A percentile compares a stretch with the other conserved stretches of the same genome.
phyloP scores from a whole-genome alignment of 2,329 filamentous ascomycete species.

The Colletotrichum endophyticum region DNA sequence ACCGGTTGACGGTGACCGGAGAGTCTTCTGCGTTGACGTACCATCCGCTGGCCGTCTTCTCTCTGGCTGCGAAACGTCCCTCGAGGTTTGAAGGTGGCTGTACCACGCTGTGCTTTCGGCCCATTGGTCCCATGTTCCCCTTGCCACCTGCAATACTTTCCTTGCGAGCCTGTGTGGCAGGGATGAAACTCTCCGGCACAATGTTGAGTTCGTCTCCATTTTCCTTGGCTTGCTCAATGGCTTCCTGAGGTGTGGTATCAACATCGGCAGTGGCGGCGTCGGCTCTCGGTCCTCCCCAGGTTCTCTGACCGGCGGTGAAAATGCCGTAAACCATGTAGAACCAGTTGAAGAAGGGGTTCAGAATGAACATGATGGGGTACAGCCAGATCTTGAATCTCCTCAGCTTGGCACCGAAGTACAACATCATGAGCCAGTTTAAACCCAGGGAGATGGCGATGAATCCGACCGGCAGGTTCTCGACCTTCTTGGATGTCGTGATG shows the following conservation, averaged over 20 bases:
- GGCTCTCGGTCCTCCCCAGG: conserved; percentile 92
- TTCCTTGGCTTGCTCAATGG: conserved; percentile 80
- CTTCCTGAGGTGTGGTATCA: conserved; percentile 78
- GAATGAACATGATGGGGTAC: conserved; percentile 92
- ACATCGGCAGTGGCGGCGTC: conserved; percentile 84
- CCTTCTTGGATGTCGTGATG: conserved; percentile 79
- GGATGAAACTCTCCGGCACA: conserved; percentile 82
- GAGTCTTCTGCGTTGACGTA: conserved; percentile 73
- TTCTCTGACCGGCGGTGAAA: conserved; percentile 91
- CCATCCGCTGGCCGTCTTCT: conserved; percentile 70
- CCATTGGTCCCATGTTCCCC: conserved; percentile 38
- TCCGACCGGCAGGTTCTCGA: conserved; percentile 83
- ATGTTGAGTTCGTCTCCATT: conserved; percentile 89
- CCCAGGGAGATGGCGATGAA: conserved; percentile 94
- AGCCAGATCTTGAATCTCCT: conserved; percentile 92
- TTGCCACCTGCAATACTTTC: conserved; percentile 33
- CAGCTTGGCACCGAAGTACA: conserved; percentile 90
- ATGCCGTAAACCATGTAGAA: conserved; percentile 97
- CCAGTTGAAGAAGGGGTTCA: conserved; percentile 99
- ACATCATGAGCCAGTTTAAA: conserved; percentile 93
- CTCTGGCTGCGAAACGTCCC: conserved; percentile 77
- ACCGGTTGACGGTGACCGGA: not conserved
- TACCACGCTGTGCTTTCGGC: conserved; percentile 61
- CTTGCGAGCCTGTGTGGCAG: conserved; percentile 57
- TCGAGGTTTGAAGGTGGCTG: conserved; percentile 78